phyloP scores from a whole-genome alignment of 768 basidiomycete species.

The Udeniomyces megalosporus region DNA sequence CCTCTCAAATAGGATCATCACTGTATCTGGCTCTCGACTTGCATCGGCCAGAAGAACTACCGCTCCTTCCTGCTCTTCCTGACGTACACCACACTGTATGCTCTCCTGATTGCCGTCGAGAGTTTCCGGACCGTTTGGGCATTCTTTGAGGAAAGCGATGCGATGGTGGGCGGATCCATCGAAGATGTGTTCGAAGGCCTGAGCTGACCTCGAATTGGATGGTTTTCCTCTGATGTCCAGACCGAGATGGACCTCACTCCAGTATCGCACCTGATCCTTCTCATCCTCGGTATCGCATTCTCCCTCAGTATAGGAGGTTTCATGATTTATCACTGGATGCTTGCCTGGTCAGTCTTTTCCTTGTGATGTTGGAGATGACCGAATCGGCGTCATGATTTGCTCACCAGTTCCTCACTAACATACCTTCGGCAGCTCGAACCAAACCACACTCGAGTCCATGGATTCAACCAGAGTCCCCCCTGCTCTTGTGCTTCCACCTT shows the following conservation, averaged over 20 bases:
- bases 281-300: constrained; percentile 11
- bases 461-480: background rate
- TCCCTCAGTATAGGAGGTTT: constrained; percentile 7
- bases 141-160: constrained; percentile 3
- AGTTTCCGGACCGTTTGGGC: background rate
- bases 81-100: background rate
- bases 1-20: constrained; percentile 3
- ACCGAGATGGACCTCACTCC: constrained; percentile 7
- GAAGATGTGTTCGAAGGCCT: too few relatives aligned
- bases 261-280: constrained; percentile 1
- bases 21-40: constrained; percentile 1
- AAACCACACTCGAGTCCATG: constrained; percentile 12
- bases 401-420: background rate
- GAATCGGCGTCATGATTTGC: background rate
- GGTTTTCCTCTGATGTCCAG: background rate
- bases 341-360: background rate
- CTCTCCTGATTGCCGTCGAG: background rate
- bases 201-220: background rate
- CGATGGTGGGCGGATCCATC: too few relatives aligned
- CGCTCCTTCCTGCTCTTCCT: constrained; percentile 14
- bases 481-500: background rate
- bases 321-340: constrained; percentile 3
- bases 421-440: background rate
- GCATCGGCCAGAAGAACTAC: constrained; percentile 14
- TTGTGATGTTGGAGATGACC: too few relatives aligned